Evolutionary conservation across 1,139 yeast genomes (phyloP).

Genomic region (Yamadazyma triangularis): DNA sequence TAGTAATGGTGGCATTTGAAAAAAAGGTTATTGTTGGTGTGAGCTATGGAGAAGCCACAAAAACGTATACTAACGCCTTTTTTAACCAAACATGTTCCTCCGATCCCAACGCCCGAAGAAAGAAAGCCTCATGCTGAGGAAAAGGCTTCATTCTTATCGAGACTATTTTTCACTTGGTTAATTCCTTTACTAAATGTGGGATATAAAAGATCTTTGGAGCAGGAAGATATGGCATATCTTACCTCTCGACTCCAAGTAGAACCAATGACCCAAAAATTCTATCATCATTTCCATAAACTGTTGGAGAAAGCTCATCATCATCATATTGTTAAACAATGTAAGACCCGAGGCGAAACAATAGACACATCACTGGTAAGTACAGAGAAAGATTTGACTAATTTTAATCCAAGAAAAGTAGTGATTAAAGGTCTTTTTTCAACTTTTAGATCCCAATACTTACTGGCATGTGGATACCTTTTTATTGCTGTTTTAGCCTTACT

Average conservation of each 20-base stretch:
- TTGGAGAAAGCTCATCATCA: constrained; percentile 1
- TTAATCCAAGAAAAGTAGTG: constrained; percentile 8
- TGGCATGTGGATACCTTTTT: constrained; percentile 18
- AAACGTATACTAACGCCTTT: constrained; percentile 12
- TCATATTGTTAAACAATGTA: constrained; percentile 21
- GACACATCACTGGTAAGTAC: constrained; percentile 15
- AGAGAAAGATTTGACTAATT: constrained; percentile 7
- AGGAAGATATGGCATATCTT: constrained; percentile 57
- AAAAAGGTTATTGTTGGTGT: no score
- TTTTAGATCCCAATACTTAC: constrained; percentile 23
- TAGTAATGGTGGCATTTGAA: background rate
- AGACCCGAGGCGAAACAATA: constrained; percentile 11
- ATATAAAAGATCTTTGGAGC: constrained; percentile 61
- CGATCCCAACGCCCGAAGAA: constrained; percentile 50
- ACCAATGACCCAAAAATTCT: constrained; percentile 21
- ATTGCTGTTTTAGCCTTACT: constrained; percentile 20
- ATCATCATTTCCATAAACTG: constrained; percentile 1
- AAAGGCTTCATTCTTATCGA: constrained; percentile 25
- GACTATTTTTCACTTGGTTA: constrained; percentile 54
- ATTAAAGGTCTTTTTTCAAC: constrained; percentile 19
- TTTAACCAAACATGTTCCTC: constrained; percentile 36
- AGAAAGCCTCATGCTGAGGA: constrained; percentile 37
- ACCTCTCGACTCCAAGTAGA: constrained; percentile 53
- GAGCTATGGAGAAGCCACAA: constrained; percentile 16
- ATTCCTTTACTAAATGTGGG: constrained; percentile 57